Evolutionary conservation across 202 grass and related monocot species (phyloP).

Genomic region (Schoenoplectus tabernaemontani): DNA sequence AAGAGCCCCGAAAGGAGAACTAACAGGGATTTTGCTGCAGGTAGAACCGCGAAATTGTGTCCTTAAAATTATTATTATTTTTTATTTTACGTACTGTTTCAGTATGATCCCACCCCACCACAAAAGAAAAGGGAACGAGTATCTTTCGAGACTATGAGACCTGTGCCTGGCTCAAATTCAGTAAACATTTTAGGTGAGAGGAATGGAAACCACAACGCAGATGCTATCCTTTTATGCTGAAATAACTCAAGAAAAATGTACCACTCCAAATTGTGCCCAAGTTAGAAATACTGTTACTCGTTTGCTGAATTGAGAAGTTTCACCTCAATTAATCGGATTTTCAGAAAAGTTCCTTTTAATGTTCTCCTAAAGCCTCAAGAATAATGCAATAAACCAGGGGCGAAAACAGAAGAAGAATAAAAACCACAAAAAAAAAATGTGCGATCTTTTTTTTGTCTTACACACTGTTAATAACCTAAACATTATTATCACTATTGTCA

Average conservation of each 20-base stretch:
- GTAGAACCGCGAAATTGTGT: not conserved
- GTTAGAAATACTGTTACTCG: no score
- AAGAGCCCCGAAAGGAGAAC: not conserved
- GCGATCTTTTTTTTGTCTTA: not conserved
- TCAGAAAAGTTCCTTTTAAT: conserved; percentile 1
- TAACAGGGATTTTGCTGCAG: not conserved
- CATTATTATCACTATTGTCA: no score
- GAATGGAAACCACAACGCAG: no score
- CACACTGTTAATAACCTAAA: not conserved
- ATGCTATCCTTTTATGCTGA: not conserved
- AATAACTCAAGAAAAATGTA: not conserved
- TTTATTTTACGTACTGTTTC: not conserved
- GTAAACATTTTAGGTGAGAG: not conserved
- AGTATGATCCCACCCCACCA: not conserved
- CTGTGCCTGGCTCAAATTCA: conserved; percentile 5
- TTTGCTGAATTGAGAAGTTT: conserved; percentile 12
- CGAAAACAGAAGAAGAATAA: not conserved
- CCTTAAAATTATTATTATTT: no score
- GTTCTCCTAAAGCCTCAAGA: not conserved
- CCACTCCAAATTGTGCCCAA: no score
- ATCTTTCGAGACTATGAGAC: not conserved
- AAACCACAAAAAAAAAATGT: not conserved
- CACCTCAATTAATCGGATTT: not conserved
- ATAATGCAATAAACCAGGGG: not conserved
- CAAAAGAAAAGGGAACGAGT: not conserved